A percentile compares a stretch with the other conserved stretches of the same genome.
Conservation (phyloP, 345 rosid species). For the Cardamine resedifolia region DNA sequence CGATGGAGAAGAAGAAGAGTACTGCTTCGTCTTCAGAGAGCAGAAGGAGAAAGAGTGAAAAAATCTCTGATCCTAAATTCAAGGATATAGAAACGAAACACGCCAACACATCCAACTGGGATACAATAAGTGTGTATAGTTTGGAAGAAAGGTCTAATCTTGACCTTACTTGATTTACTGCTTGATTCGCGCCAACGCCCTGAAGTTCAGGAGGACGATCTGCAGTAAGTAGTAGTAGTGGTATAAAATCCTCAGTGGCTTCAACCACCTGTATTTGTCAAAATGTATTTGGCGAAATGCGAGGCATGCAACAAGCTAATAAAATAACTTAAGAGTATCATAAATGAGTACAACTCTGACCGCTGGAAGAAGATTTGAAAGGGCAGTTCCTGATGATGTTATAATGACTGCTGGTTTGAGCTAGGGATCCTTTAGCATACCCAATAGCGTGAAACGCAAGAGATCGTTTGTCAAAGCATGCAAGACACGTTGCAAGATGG, state of each 20-base stretch:
- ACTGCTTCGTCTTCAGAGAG: background rate
- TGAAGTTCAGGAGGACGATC: constrained; percentile 98
- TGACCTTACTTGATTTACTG: constrained; percentile 79
- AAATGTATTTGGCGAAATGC: constrained; percentile 11
- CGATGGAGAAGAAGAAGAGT: background rate
- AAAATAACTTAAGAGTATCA: constrained; percentile 8
- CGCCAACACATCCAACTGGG: no score
- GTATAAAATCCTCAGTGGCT: constrained; percentile 94
- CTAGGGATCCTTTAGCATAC: constrained; percentile 84
- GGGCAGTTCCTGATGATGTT: constrained; percentile 97
- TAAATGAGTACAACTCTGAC: constrained; percentile 50
- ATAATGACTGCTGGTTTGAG: constrained; percentile 76
- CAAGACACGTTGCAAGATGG: constrained; percentile 78
- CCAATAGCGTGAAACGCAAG: constrained; percentile 96
- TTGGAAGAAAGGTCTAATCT: no score
- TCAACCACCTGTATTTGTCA: constrained; percentile 75
- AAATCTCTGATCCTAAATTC: no score
- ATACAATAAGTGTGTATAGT: no score
- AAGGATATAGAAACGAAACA: no score
- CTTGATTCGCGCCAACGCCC: constrained; percentile 90
- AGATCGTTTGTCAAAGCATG: constrained; percentile 92
- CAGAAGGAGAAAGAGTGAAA: background rate
- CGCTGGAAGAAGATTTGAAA: constrained; percentile 97
- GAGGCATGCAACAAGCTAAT: background rate
- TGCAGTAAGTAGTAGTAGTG: constrained; percentile 82